Evolutionary conservation across 371 early-diverging fungal species (phyloP).

Genomic region (Polyrhizophydium stewartii): DNA sequence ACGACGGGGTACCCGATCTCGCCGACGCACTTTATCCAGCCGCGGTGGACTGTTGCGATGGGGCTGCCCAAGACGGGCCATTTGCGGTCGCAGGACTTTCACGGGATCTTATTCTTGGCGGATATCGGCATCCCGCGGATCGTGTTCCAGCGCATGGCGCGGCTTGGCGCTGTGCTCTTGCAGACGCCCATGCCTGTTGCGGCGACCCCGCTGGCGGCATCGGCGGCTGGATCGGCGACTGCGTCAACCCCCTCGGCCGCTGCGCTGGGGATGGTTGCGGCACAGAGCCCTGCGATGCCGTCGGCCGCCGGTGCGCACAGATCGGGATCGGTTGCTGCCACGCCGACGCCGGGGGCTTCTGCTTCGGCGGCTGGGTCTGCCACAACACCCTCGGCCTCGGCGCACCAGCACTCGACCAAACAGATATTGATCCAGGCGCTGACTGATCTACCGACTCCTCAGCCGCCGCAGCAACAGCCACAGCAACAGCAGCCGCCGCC

Average conservation of each 20-base stretch:
- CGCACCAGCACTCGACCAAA: too few species aligned
- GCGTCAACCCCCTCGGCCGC: too few species aligned
- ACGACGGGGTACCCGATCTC: conserved; percentile 17
- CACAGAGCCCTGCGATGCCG: too few species aligned
- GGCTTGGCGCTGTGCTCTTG: background rate
- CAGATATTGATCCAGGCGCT: too few species aligned
- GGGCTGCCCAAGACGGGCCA: conserved; percentile 71
- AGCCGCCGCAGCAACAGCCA: too few species aligned
- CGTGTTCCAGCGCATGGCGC: conserved; percentile 46
- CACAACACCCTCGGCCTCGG: too few species aligned
- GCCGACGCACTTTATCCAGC: conserved; percentile 25
- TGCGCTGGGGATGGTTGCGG: too few species aligned
- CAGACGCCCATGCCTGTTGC: background rate
- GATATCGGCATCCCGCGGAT: conserved; percentile 71
- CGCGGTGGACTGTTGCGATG: conserved; percentile 69
- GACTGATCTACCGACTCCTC: too few species aligned
- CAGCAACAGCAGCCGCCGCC: too few species aligned
- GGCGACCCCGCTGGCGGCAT: background rate
- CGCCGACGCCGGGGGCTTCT: too few species aligned
- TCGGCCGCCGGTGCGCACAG: too few species aligned
- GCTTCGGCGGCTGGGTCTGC: too few species aligned
- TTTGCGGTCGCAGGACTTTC: conserved; percentile 28
- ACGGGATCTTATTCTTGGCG: conserved; percentile 71
- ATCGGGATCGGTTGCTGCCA: background rate
- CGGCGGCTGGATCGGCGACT: background rate